Evolutionary conservation across 805 yeast species (phyloP).

Genomic region (Komagataella pseudopastoris): DNA sequence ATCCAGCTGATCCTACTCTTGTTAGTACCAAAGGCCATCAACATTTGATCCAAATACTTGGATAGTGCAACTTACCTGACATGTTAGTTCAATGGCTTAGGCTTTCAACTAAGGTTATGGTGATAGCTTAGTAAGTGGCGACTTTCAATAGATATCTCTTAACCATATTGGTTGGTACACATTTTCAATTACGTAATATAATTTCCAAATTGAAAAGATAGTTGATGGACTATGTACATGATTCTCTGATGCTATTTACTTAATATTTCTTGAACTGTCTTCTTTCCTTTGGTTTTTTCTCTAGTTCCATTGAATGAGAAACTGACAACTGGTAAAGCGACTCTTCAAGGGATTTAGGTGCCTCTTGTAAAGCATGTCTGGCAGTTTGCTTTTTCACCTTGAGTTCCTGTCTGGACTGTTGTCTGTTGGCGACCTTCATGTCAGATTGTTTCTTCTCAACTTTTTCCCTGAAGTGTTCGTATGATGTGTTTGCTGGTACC

Average conservation of each 20-base stretch:
- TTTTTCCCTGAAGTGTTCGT: conserved; percentile 15
- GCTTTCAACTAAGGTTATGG: neutral
- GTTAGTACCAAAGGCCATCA: neutral
- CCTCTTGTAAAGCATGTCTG: neutral
- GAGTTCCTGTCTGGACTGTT: neutral
- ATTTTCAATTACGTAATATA: too few species aligned
- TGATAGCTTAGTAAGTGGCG: neutral
- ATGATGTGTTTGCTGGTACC: conserved; percentile 20
- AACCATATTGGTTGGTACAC: neutral
- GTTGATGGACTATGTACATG: neutral
- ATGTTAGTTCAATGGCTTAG: neutral
- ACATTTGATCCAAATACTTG: too few species aligned
- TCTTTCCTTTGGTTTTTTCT: neutral
- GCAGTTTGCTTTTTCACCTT: neutral
- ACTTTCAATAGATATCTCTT: neutral
- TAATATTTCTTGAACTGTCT: neutral
- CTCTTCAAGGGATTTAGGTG: neutral
- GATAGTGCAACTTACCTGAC: neutral
- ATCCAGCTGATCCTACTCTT: conserved; percentile 65
- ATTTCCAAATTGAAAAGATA: neutral
- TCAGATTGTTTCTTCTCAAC: conserved; percentile 15
- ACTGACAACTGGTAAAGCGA: neutral
- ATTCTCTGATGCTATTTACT: neutral
- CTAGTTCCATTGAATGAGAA: neutral
- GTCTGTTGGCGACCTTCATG: neutral